Evolutionary conservation across 2,329 filamentous ascomycete species (phyloP), one percentile per base, ranked within the genome.

Genomic region (Tothia fuscella): DNA sequence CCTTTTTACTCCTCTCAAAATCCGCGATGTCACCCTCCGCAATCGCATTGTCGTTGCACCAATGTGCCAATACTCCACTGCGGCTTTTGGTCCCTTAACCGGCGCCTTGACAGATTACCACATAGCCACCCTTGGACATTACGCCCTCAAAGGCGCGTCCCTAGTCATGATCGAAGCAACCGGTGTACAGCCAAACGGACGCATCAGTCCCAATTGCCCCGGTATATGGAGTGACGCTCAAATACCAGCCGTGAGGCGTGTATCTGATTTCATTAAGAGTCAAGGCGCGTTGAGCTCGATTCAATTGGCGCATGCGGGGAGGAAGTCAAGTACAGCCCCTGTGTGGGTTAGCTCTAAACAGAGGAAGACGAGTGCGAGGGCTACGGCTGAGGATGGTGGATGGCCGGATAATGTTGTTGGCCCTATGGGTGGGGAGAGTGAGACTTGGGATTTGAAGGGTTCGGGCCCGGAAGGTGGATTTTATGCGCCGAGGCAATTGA

Each of bases 21-120:
- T 61, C 39, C 53, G 59, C 31, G 49, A 49, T 24, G 52, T 50
- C 3, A 61, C 55, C 1, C 51, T 61, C 20, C 52, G 53, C 28
- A 61, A 61, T 47, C 54, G 59, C 44, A 58, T 61, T 42, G 40
- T 58, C 4, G 57, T 61, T 7, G 55, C 57, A 0, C 59, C 58
- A n/a, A 60, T 61, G 58, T 61, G 59, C 47, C 56, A 60, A 41
- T 61, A 55, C 48, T 52, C 48, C 35, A 56, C 52, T 7, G 55
- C 58, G 3, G 41, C 53, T 2, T 36, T 46, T 5, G 63, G 63
- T 1, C 57, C 60, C 3, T 35, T 54, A 22, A 60, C 55, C 4
- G 59, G 58, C 33, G 51, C 52, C 6, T 35, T 61, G 10, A 61
- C 58, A n/a, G 38, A 42, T 16, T 61, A 59, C 44, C 59, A 61